Base-by-base conservation (phyloP, 1,284 basidiomycete species). In the Limonomyces culmigenus region DNA sequence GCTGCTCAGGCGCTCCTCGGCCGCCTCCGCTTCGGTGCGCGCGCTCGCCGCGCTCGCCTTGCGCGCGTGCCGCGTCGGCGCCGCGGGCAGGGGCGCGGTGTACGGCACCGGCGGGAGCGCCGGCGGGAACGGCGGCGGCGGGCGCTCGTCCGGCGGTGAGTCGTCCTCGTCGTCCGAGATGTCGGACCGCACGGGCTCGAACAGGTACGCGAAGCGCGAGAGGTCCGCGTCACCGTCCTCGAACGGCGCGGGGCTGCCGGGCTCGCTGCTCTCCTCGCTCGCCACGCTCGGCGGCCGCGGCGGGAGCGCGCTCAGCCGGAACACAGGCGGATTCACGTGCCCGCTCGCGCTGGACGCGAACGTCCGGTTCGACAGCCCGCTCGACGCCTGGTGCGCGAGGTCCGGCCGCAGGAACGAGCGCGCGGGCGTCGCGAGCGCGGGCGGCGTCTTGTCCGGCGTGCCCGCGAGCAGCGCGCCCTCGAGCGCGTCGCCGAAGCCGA, bases 141-240 rank as follows among this genome's bases (percentile, higher is more conserved):
- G 11, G 51, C 50, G 36, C 50, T 42, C 17, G 42, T 38, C 39
- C 41, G 23, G 17, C 37, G 37, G 14, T 36, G 38, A 12, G 31
- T n/a, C 21, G 29, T 32, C 15, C 20, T 5, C n/a, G 16, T 35
- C 27, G 30, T 29, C 11, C 30, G 25, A 13, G 14, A 5, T 29
- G 25, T 8, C 20, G 25, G 16, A 29, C 14, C 20, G 37, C 23
- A 8, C 23, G 71, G 67, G 32, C 59, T 76, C 80, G 52, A 83
- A 83, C 10, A 83, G 55, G 45, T 80, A 73, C 23, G 66, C 66
- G 56, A 75, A 83, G 17, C 66, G 62, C 18, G 77, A 73, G 4
- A 81, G 58, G 42, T 79, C 75, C n/a, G n/a, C n/a, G n/a, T n/a
- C n/a, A n/a, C n/a, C n/a, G n/a, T n/a, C n/a, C n/a, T n/a, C n/a